Percentiles rank a stretch among this genome's conserved stretches.
Evolutionary conservation across 2,329 filamentous ascomycete genomes (phyloP).

Genomic region (Penicillium crustosum): DNA sequence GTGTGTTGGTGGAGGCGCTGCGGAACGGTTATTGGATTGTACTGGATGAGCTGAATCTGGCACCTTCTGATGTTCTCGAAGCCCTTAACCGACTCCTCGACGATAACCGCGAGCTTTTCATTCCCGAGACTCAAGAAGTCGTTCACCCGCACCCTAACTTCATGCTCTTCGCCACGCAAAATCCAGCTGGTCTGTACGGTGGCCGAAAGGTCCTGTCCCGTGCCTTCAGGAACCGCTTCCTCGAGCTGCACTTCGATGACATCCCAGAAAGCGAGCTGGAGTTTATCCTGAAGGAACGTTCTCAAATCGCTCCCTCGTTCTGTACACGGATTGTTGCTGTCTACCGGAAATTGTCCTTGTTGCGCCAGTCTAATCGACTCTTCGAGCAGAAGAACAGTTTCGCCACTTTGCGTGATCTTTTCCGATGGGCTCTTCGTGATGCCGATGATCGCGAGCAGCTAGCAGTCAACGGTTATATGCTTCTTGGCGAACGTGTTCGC

Average conservation of each 20-base stretch:
- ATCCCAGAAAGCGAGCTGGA: slow-evolving; percentile 94
- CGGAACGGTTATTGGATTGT: slow-evolving; percentile 97
- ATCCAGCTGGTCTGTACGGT: slow-evolving; percentile 91
- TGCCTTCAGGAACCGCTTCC: slow-evolving; percentile 93
- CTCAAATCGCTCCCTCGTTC: slow-evolving; percentile 86
- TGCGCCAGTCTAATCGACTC: slow-evolving; percentile 84
- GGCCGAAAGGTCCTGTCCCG: slow-evolving; percentile 90
- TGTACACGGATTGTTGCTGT: slow-evolving; percentile 88
- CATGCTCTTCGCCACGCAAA: slow-evolving; percentile 97
- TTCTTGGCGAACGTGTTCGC: slow-evolving; percentile 91
- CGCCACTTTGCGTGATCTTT: slow-evolving; percentile 91
- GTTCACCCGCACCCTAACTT: slow-evolving; percentile 92
- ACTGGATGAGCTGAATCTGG: slow-evolving; percentile 93
- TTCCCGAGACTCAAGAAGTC: slow-evolving; percentile 94
- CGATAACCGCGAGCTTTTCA: slow-evolving; percentile 91
- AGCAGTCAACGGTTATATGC: slow-evolving; percentile 91
- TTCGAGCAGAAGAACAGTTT: slow-evolving; percentile 99
- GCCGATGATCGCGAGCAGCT: slow-evolving; percentile 86
- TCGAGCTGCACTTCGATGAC: slow-evolving; percentile 96
- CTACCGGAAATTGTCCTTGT: slow-evolving; percentile 85
- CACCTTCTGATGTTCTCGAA: slow-evolving; percentile 94
- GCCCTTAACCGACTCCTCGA: slow-evolving; percentile 93
- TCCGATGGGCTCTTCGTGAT: slow-evolving; percentile 85
- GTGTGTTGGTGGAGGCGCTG: slow-evolving; percentile 86
- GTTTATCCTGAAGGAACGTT: slow-evolving; percentile 83